These are phyloP conservation scores for Talaromyces pinophilus DNA, from an alignment of 2,329 filamentous ascomycete species.

Conservation along the genomic window DNA sequence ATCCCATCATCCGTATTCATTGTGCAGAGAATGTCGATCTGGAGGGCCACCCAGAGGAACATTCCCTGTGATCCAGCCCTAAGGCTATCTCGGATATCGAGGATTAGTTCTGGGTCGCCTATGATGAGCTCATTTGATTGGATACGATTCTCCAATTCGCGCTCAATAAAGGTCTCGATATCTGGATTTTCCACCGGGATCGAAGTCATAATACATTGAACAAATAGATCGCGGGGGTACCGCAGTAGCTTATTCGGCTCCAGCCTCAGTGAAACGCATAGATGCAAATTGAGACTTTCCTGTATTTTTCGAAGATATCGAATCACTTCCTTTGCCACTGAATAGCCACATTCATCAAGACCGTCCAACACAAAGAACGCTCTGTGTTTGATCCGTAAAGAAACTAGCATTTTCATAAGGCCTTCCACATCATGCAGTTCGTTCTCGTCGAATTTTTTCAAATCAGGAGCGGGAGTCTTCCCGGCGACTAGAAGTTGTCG, in stretches of 20 bases:
- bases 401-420: neutral
- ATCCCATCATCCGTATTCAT: constrained; percentile 13
- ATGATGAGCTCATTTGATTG: constrained; percentile 4
- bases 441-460: neutral
- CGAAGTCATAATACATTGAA: neutral
- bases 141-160: constrained; percentile 3
- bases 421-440: neutral
- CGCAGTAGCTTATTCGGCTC: neutral
- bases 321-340: constrained; percentile 5
- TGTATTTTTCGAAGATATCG: neutral
- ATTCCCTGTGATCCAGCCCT: constrained; percentile 3
- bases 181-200: constrained; percentile 8
- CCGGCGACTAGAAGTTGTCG: constrained; percentile 37
- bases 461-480: neutral
- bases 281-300: neutral
- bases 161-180: neutral
- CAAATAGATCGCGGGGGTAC: neutral
- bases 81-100: neutral
- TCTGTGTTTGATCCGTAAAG: neutral
- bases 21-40: neutral
- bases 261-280: constrained; percentile 2
- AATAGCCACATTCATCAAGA: constrained; percentile 13
- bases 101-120: neutral
- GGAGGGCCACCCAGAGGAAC: constrained; percentile 13
- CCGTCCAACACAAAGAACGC: constrained; percentile 7